These are phyloP conservation scores for Linnemannia zychae DNA, from an alignment of 192 early-diverging fungal species.

Conservation along the genomic window DNA sequence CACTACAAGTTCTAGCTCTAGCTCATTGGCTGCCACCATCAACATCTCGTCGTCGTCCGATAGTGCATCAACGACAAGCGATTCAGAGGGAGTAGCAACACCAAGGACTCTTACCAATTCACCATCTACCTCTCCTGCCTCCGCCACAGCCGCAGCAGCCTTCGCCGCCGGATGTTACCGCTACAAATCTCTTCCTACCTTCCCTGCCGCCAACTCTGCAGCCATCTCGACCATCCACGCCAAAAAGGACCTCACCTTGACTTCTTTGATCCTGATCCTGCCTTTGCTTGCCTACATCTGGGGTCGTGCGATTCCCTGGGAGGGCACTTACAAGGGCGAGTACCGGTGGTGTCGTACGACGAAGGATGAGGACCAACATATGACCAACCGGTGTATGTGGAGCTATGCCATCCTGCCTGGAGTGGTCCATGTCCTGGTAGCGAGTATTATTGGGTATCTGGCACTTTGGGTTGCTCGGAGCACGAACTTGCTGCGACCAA, in stretches of 20 bases:
- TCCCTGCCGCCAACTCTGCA: conserved; percentile 9
- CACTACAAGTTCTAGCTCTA: neutral
- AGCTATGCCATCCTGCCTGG: conserved; percentile 37
- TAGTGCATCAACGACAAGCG: neutral
- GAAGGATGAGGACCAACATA: conserved; percentile 16
- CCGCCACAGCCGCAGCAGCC: neutral
- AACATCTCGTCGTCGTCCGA: neutral
- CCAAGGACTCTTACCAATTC: neutral
- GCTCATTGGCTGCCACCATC: conserved; percentile 8
- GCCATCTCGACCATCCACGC: conserved; percentile 27
- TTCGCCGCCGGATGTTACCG: neutral
- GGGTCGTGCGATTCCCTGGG: conserved; percentile 33
- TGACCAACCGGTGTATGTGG: conserved; percentile 50
- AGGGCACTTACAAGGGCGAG: conserved; percentile 26
- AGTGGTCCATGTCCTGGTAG: conserved; percentile 12
- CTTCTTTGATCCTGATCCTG: conserved; percentile 24
- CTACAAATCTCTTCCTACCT: conserved; percentile 35
- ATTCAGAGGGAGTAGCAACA: neutral
- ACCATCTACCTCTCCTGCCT: neutral
- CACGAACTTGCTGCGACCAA: neutral
- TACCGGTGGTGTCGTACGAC: conserved; percentile 39
- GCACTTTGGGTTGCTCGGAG: conserved; percentile 32
- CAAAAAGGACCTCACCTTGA: conserved; percentile 40
- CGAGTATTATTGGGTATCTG: conserved; percentile 23
- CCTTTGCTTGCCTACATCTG: conserved; percentile 31